Evolutionary conservation across 2,329 filamentous ascomycete genomes (phyloP), one percentile per base, ranked within the genome.

Genomic region (Uncinocarpus reesii): DNA sequence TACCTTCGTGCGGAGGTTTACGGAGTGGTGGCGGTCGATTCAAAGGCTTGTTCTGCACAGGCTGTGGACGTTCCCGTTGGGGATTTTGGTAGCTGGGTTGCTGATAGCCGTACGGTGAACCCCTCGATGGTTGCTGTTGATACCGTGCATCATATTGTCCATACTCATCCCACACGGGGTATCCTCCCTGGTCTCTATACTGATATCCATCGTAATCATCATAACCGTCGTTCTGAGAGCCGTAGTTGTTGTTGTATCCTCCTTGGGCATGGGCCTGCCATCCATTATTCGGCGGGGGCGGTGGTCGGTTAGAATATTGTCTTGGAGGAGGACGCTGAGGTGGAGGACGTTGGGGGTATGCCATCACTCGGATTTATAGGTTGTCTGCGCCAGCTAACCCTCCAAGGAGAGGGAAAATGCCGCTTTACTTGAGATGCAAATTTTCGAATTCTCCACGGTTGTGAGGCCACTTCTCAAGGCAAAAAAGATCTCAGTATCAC

Each of bases 321-420:
- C 46, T 26, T 2, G 46, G 57, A 52, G 56, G 57, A 46, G 63
- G 60, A 47, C 63, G 61, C 49, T 60, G 61, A 48, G 61, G 50
- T 21, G 65, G 65, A 45, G 60, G 58, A 41, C 57, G 60, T 41
- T 62, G 62, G 35, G 62, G 60, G 42, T 67, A 68, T 48, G 65
- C 65, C 65, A 68, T 68, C n/a, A n/a, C n/a, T n/a, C n/a, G n/a
- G n/a, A n/a, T n/a, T n/a, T n/a, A n/a, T n/a, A n/a, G n/a, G n/a
- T n/a, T n/a, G n/a, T n/a, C n/a, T n/a, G n/a, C n/a, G n/a, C n/a
- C n/a, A n/a, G n/a, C n/a, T n/a, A n/a, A n/a, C n/a, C n/a, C n/a
- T n/a, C n/a, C n/a, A n/a, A n/a, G n/a, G n/a, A n/a, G n/a, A n/a
- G n/a, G n/a, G n/a, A n/a, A n/a, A n/a, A n/a, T n/a, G n/a, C n/a